Evolutionary conservation across 495 filamentous ascomycete genomes (phyloP), one percentile per base, ranked within the genome.

Genomic region (Aspergillus haitiensis): DNA sequence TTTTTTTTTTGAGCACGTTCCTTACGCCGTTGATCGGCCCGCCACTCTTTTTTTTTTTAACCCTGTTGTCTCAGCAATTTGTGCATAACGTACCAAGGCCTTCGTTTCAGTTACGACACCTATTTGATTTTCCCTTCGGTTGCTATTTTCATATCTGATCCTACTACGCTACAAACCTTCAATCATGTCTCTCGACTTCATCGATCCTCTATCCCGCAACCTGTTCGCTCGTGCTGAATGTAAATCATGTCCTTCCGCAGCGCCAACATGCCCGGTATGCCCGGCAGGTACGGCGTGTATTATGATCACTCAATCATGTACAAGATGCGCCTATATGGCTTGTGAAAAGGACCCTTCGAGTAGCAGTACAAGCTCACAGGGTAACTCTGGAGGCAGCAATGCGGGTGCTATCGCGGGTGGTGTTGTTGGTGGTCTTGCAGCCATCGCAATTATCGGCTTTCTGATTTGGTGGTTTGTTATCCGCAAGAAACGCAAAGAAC

Each of bases 391-490:
- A 11, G 80, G 84, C 4, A 82, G 86, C 16, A 88, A 91, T 58
- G 81, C 87, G 1, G 90, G 90, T 39, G 88, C 91, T 33, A 94
- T 97, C 62, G 88, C 89, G 15, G 91, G 90, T 66, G 90, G 92
- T 57, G 90, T 95, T 32, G 72, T 96, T 36, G 91, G 90, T 57
- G 92, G 89, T 64, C 64, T 96, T 2, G 81, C 79, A 13, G 80
- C 81, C 11, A 77, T 97, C 34, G 88, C 79, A 18, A 68, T 90
- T 27, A 65, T 92, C 36, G 88, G 86, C 6, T 95, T 88, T 63
- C 69, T 97, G 40, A 79, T 97, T 6, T 98, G 90, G 87, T 89
- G 84, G 70, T 93, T 89, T 71, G 90, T 87, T 66, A 88, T 96
- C 64, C 92, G 91, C 77, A 87, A 85, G 64, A 84, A 86, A 74